These are phyloP conservation scores for Epichloe festucae DNA, from an alignment of 2,329 filamentous ascomycete genomes.

Conservation along the genomic window DNA sequence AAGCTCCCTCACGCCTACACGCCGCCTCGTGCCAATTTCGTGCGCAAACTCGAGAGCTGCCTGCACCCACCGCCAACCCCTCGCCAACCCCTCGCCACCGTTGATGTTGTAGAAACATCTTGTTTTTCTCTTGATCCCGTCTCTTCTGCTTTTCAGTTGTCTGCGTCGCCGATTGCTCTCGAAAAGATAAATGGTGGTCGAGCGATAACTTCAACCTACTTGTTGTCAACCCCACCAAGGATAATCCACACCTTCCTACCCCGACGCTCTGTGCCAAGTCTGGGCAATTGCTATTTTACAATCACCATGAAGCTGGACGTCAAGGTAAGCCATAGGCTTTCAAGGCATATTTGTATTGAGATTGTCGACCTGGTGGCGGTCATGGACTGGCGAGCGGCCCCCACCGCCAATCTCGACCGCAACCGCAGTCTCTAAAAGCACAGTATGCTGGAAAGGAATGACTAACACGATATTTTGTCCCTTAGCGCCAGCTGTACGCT, in stretches of 20 bases:
- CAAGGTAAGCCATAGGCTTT: constrained; percentile 20
- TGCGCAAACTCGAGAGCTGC: constrained; percentile 1
- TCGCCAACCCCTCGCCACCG: background rate
- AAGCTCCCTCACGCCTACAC: background rate
- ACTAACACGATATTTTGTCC: background rate
- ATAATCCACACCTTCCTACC: background rate
- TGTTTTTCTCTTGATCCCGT: background rate
- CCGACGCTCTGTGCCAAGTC: background rate
- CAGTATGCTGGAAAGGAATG: background rate
- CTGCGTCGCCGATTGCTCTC: background rate
- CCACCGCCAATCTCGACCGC: constrained; percentile 3
- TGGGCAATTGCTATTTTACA: background rate
- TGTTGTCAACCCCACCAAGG: constrained; percentile 2
- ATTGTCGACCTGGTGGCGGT: background rate
- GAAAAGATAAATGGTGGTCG: constrained; percentile 4
- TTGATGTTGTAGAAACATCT: background rate
- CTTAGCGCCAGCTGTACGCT: constrained; percentile 41
- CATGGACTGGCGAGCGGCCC: constrained; percentile 1
- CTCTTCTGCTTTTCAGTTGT: background rate
- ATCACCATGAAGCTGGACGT: constrained; percentile 29
- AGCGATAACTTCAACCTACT: constrained; percentile 1
- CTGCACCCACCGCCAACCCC: background rate
- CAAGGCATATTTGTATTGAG: background rate
- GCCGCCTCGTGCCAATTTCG: background rate
- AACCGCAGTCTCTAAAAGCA: background rate